These are phyloP conservation scores for Plasmodium chabaudi DNA, from an alignment of 169 alveolate species.

Conservation along the genomic window DNA sequence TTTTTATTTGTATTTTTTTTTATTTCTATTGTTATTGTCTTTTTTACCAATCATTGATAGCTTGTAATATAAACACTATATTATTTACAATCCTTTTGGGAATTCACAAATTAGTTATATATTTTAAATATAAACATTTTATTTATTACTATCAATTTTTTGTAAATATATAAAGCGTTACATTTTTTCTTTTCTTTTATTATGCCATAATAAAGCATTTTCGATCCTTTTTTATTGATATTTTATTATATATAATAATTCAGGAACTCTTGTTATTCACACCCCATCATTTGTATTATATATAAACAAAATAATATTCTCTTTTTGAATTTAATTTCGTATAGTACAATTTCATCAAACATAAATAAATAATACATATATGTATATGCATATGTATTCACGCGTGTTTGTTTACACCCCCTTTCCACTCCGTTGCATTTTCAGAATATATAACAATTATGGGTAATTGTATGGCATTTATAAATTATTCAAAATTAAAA, in stretches of 20 bases:
- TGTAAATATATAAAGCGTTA: background rate
- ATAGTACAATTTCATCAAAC: background rate
- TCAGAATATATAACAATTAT: conserved; percentile 18
- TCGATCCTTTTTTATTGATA: background rate
- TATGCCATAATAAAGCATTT: background rate
- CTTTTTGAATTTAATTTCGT: background rate
- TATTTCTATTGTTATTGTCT: no score
- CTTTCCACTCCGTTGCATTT: background rate
- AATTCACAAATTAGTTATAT: no score
- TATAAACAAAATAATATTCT: background rate
- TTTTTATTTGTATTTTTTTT: no score
- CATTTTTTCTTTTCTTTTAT: background rate
- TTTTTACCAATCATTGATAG: no score
- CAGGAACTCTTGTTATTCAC: background rate
- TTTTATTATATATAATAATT: background rate
- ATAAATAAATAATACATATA: background rate
- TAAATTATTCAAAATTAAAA: conserved; percentile 43
- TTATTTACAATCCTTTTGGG: no score
- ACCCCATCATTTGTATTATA: background rate
- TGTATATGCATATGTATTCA: conserved; percentile 2
- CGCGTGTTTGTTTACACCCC: background rate
- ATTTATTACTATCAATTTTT: background rate
- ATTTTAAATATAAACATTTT: no score
- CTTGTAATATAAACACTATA: no score
- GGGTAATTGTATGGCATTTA: conserved; percentile 63